These are phyloP conservation scores for Nephelium lappaceum DNA, from an alignment of 345 rosid species.

Conservation along the genomic window DNA sequence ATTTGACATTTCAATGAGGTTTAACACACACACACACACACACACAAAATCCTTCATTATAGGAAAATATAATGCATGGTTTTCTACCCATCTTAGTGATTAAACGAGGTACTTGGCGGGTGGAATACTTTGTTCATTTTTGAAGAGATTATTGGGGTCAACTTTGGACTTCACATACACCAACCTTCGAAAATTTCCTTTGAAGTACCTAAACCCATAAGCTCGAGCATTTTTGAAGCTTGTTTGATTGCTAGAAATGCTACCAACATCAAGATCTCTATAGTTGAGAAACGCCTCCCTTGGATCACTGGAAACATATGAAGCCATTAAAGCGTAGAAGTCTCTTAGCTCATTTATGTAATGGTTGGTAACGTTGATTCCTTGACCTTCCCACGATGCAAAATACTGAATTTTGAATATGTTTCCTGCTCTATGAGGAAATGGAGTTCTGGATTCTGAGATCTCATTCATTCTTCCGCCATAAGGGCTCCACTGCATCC, in stretches of 20 bases:
- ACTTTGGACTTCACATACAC: constrained; percentile 34
- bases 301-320: constrained; percentile 61
- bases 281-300: constrained; percentile 49
- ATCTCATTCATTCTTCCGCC: constrained; percentile 65
- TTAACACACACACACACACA: no score
- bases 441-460: constrained; percentile 36
- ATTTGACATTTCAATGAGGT: no score
- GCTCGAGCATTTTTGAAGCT: not conserved
- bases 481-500: constrained; percentile 48
- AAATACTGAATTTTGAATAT: constrained; percentile 45
- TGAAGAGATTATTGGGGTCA: constrained; percentile 49
- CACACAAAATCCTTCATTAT: no score
- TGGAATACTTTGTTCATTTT: constrained; percentile 52
- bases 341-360: constrained; percentile 35
- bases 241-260: not conserved
- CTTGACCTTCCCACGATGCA: constrained; percentile 29
- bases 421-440: constrained; percentile 58
- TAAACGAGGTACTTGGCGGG: not conserved
- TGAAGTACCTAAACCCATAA: constrained; percentile 30
- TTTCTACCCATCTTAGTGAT: no score
- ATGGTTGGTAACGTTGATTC: not conserved
- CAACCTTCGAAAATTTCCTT: constrained; percentile 31
- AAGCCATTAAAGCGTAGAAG: constrained; percentile 43
- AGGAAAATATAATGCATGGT: no score
- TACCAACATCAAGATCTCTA: constrained; percentile 35